A percentile compares a stretch with the other conserved stretches of the same genome.
Conservation (phyloP, 2,329 filamentous ascomycete genomes). For the Elsinoe ampelina region DNA sequence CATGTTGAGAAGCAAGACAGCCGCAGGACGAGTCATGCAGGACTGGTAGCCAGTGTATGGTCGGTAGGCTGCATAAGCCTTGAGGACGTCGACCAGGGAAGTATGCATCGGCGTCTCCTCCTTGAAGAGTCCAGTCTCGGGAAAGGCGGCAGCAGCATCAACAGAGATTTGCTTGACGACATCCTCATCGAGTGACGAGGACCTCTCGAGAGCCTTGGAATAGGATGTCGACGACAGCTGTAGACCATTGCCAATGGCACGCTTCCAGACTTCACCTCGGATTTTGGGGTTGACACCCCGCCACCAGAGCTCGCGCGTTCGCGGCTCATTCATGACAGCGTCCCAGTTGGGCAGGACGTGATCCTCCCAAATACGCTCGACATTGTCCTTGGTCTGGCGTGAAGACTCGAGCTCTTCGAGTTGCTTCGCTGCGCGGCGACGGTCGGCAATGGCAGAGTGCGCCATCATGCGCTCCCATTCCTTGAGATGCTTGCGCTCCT, state of each 20-base stretch:
- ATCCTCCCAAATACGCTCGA: slow-evolving; percentile 60
- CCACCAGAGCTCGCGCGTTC: slow-evolving; percentile 74
- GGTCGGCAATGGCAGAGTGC: slow-evolving; percentile 49
- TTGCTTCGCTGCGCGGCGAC: slow-evolving; percentile 39
- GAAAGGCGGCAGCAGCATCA: slow-evolving; percentile 60
- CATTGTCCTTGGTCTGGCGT: slow-evolving; percentile 41
- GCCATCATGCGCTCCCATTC: slow-evolving; percentile 80
- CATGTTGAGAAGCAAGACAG: slow-evolving; percentile 63
- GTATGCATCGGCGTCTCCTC: slow-evolving; percentile 57
- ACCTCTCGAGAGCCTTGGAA: slow-evolving; percentile 59
- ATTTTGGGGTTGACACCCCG: slow-evolving; percentile 62
- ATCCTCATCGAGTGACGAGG: slow-evolving; percentile 50
- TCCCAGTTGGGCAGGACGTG: slow-evolving; percentile 70
- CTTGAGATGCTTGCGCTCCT: slow-evolving; percentile 80
- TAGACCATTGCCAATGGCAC: slow-evolving; percentile 64
- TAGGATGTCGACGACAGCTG: slow-evolving; percentile 59
- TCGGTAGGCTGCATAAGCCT: slow-evolving; percentile 73
- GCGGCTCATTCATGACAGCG: slow-evolving; percentile 56
- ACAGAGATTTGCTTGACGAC: slow-evolving; percentile 50
- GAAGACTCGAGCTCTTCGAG: slow-evolving; percentile 45
- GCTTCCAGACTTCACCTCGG: slow-evolving; percentile 60
- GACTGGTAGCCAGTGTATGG: slow-evolving; percentile 70
- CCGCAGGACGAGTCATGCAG: slow-evolving; percentile 66
- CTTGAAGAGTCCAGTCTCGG: slow-evolving; percentile 64
- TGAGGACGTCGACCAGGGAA: slow-evolving; percentile 60